These are phyloP conservation scores for Lactarius quietus DNA, from an alignment of 768 basidiomycete species.

Conservation along the genomic window DNA sequence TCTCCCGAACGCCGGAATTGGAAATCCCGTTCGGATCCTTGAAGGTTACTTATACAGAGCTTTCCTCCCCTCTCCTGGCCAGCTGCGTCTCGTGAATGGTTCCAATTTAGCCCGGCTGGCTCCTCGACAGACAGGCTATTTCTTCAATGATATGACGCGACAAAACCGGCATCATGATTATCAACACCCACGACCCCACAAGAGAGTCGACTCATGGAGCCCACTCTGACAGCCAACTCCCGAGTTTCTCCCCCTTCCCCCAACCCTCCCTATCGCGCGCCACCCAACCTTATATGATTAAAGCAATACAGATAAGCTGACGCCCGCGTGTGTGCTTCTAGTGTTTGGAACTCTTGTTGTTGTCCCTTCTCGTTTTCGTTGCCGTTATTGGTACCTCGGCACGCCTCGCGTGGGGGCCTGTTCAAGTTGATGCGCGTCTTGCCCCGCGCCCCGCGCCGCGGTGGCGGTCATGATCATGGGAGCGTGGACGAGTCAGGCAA, in stretches of 20 bases:
- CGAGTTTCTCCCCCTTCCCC: neutral
- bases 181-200: neutral
- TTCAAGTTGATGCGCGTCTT: constrained; percentile 1
- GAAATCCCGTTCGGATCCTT: constrained; percentile 12
- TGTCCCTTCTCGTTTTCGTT: neutral
- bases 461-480: neutral
- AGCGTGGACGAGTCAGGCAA: neutral
- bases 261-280: neutral
- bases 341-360: neutral
- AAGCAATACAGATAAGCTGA: neutral
- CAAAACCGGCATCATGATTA: neutral
- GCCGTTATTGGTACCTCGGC: neutral
- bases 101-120: neutral
- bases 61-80: neutral
- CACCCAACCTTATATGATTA: neutral
- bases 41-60: neutral
- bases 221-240: neutral
- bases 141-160: constrained; percentile 1
- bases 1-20: constrained; percentile 11
- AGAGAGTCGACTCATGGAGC: neutral
- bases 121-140: neutral
- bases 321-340: neutral
- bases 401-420: neutral
- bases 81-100: neutral
- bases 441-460: neutral